Conservation (phyloP, 345 rosid species). For the Eucalyptus cloeziana region DNA sequence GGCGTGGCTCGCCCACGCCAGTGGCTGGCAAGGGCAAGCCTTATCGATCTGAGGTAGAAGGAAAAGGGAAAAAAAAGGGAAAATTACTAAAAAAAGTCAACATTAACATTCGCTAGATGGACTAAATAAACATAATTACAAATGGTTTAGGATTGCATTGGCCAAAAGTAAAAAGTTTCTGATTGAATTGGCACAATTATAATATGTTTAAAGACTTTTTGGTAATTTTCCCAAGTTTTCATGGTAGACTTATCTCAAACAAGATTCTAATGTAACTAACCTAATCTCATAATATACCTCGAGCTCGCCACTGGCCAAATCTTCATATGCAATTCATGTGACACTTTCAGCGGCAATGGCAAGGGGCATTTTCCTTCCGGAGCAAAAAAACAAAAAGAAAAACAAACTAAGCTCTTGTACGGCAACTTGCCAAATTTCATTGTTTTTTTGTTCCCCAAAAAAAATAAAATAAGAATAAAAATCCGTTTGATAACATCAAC, state of each 20-base stretch:
- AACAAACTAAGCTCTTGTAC: rapidly evolving
- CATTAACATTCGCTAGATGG: rapidly evolving
- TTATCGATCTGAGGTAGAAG: rapidly evolving
- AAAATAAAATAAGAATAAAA: too few species aligned
- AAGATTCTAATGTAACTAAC: background rate
- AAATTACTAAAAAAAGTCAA: too few species aligned
- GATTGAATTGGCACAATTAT: rapidly evolving
- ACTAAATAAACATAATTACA: too few species aligned
- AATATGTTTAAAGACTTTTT: too few species aligned
- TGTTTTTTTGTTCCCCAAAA: rapidly evolving
- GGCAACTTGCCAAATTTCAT: too few species aligned
- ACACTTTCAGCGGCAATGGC: rapidly evolving
- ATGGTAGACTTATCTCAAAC: rapidly evolving
- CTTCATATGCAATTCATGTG: background rate
- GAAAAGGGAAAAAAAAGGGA: rapidly evolving
- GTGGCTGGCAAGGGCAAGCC: rapidly evolving
- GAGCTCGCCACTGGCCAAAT: rapidly evolving
- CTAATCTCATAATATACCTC: background rate
- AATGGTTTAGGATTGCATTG: rapidly evolving
- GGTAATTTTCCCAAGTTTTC: too few species aligned
- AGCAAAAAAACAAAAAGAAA: background rate
- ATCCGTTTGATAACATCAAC: too few species aligned
- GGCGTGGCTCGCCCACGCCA: rapidly evolving
- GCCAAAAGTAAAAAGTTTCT: rapidly evolving
- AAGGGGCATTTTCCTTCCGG: rapidly evolving